A percentile compares a stretch with the other conserved stretches of the same genome.
These are phyloP conservation scores for Diddensiella caesifluorescens DNA, from an alignment of 805 yeast genomes.

Conservation along the genomic window DNA sequence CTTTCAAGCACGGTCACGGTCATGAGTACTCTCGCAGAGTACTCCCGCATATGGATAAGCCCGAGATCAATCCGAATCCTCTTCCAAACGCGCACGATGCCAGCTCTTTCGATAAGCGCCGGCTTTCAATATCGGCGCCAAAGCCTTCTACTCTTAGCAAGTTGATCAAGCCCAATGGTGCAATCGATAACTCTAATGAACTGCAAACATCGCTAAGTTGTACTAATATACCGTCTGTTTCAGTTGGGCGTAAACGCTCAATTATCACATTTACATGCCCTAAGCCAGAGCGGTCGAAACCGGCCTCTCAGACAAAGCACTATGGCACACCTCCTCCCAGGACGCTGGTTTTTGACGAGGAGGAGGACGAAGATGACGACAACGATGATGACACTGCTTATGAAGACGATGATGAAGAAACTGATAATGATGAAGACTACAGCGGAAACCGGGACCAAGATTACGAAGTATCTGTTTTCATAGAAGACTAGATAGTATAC, in stretches of 20 bases:
- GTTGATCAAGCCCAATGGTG: background rate
- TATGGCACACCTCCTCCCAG: conserved; percentile 2
- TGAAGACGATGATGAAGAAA: conserved; percentile 14
- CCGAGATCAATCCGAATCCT: too few relatives aligned
- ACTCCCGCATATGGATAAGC: too few relatives aligned
- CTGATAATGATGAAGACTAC: conserved; percentile 15
- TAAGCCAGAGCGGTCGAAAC: conserved; percentile 9
- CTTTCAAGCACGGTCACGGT: too few relatives aligned
- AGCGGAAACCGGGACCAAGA: conserved; percentile 7
- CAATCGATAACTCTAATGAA: background rate
- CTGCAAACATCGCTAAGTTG: conserved; percentile 1
- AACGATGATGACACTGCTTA: conserved; percentile 9
- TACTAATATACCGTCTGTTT: background rate
- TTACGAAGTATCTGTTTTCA: background rate
- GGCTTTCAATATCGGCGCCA: conserved; percentile 2
- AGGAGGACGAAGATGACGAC: conserved; percentile 19
- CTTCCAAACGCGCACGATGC: too few relatives aligned
- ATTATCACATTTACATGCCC: conserved; percentile 15
- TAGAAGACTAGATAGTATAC: too few relatives aligned
- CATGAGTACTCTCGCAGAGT: too few relatives aligned
- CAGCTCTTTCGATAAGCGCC: background rate
- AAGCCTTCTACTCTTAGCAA: background rate
- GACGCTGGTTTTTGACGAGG: conserved; percentile 12
- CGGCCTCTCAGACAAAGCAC: background rate
- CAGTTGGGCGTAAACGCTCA: background rate